These are phyloP conservation scores for Poa annua DNA, from an alignment of 176 grass and related monocot genomes.

Conservation along the genomic window DNA sequence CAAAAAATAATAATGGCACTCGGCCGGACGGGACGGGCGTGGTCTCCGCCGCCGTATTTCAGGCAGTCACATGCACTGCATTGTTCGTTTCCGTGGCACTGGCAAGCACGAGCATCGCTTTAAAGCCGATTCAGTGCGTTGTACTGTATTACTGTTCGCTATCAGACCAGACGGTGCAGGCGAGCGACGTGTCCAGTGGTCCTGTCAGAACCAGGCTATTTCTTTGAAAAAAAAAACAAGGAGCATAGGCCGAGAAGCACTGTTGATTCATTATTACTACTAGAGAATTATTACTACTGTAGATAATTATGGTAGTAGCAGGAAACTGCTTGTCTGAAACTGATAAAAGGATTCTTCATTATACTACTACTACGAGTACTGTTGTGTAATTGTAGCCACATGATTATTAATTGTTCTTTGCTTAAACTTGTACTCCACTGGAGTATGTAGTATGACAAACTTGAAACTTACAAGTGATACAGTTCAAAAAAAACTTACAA, in stretches of 20 bases:
- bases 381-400: conserved; percentile 6
- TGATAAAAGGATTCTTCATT: background rate
- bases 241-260: background rate
- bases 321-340: background rate
- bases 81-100: background rate
- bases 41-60: too few species aligned
- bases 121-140: conserved; percentile 14
- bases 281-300: too few species aligned
- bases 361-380: background rate
- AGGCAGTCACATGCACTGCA: conserved; percentile 46
- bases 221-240: background rate
- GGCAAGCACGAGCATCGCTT: background rate
- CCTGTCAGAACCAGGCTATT: background rate
- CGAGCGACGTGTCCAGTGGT: conserved; percentile 17
- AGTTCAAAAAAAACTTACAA: too few species aligned
- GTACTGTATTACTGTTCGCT: background rate
- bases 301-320: background rate
- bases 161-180: background rate
- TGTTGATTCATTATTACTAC: background rate
- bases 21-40: background rate
- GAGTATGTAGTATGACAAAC: too few species aligned
- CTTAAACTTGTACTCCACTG: too few species aligned
- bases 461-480: too few species aligned
- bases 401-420: background rate
- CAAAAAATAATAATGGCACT: background rate